Evolutionary conservation across 2,329 filamentous ascomycete species (phyloP), one percentile per base, ranked within the genome.

Genomic region (Alternaria hordeiaustralica): DNA sequence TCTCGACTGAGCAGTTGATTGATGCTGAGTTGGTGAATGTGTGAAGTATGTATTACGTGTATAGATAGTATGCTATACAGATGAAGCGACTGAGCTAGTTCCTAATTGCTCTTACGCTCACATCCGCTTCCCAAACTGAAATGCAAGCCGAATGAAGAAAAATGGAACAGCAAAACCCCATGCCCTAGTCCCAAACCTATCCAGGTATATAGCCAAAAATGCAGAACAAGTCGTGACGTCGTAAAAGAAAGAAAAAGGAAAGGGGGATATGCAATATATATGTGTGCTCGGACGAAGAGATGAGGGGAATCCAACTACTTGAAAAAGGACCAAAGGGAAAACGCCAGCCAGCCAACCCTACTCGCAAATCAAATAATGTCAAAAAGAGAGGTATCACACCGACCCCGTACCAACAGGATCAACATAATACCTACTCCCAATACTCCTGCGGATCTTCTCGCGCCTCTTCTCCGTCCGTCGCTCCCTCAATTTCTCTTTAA

Each of bases 371-470:
- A 15, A 18, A 41, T 8, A 4, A 41, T 41, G n/a, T 33, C 7
- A 6, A 53, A 53, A 36, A 53, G 49, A n/a, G 2, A 11, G 49
- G 8, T 20, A 25, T 9, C 11, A 53, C 1, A 33, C 20, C 21
- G 60, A 62, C 30, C 25, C 47, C 6, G 55, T 55, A 12, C 28
- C 60, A 12, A 61, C 64, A 5, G 65, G 68, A 50, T 79, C 77
- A 15, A 77, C 68, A 58, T 77, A 82, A 71, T 82, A 80, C 59
- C 80, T 78, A 15, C 77, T 75, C 2, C 85, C 84, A 71, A 90
- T 89, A 59, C 83, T 86, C 59, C 83, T 82, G 66, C 87, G 84
- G 55, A 89, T 77, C 61, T 79, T 82, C 65, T 86, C 82, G 63
- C 87, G 80, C 63, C 85, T 79, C 66, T 82, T 84, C 73, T 89